Percentiles rank a stretch among this genome's conserved stretches.
Conservation (phyloP, 2,329 filamentous ascomycete genomes). For the Alternaria conjuncta region DNA sequence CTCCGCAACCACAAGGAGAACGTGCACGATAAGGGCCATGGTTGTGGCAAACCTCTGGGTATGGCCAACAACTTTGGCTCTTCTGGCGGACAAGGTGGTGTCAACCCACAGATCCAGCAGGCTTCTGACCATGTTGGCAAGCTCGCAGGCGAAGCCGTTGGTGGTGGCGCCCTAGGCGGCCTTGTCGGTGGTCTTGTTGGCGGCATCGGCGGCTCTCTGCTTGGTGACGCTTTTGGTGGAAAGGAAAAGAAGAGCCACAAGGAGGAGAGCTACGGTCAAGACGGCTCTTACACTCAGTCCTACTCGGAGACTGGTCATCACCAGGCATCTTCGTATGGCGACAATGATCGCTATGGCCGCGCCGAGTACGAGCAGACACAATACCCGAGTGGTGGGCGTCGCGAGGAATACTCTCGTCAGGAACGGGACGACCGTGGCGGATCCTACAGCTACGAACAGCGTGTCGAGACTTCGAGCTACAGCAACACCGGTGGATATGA, state of each 20-base stretch:
- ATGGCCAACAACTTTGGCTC: constrained; percentile 68
- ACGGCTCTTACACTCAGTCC: constrained; percentile 67
- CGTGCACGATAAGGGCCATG: constrained; percentile 82
- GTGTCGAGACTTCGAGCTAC: constrained; percentile 60
- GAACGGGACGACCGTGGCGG: constrained; percentile 59
- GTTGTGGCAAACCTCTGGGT: constrained; percentile 79
- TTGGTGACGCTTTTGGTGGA: constrained; percentile 65
- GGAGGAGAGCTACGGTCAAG: constrained; percentile 61
- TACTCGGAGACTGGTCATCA: constrained; percentile 68
- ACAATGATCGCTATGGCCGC: constrained; percentile 63
- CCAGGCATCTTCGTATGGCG: constrained; percentile 37
- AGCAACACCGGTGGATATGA: constrained; percentile 62
- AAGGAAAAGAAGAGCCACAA: constrained; percentile 62
- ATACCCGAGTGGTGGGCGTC: constrained; percentile 63
- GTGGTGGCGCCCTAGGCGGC: constrained; percentile 71
- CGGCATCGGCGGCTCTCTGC: constrained; percentile 64
- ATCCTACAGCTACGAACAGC: constrained; percentile 65
- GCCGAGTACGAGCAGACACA: constrained; percentile 66
- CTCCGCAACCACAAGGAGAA: constrained; percentile 88
- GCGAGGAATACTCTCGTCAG: constrained; percentile 67
- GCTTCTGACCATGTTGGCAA: constrained; percentile 53
- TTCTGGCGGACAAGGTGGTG: constrained; percentile 54
- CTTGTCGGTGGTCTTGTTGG: constrained; percentile 73
- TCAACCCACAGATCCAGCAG: constrained; percentile 45
- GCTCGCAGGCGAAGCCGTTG: constrained; percentile 65